Evolutionary conservation across 2,329 filamentous ascomycete species (phyloP).

Genomic region (Capronia epimyces): DNA sequence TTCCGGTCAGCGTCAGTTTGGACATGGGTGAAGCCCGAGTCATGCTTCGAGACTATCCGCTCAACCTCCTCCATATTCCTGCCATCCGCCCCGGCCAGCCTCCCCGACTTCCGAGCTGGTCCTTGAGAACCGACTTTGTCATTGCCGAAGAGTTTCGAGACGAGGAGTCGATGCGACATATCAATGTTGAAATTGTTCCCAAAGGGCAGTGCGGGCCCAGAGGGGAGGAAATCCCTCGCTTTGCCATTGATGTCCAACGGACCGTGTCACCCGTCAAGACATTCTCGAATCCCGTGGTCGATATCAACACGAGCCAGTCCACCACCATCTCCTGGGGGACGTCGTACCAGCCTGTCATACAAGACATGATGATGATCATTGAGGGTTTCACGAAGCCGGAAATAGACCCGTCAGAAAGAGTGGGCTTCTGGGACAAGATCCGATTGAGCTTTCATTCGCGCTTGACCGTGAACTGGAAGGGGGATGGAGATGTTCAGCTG

Average conservation of each 20-base stretch:
- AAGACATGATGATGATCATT: constrained; percentile 99
- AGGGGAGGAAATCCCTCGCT: constrained; percentile 57
- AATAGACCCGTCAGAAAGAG: constrained; percentile 83
- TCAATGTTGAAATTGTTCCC: constrained; percentile 79
- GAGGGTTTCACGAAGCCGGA: constrained; percentile 97
- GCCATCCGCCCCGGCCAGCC: constrained; percentile 74
- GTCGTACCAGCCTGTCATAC: constrained; percentile 93
- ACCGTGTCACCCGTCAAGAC: constrained; percentile 95
- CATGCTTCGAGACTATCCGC: constrained; percentile 85
- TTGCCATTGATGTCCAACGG: constrained; percentile 77
- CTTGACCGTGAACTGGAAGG: constrained; percentile 84
- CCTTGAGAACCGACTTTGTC: constrained; percentile 84
- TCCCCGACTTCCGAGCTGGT: constrained; percentile 71
- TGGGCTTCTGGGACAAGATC: constrained; percentile 99
- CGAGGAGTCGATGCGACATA: constrained; percentile 69
- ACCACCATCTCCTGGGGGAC: constrained; percentile 96
- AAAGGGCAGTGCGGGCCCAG: constrained; percentile 53
- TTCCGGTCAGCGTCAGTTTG: constrained; percentile 84
- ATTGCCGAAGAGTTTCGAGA: constrained; percentile 90
- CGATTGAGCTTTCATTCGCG: constrained; percentile 89
- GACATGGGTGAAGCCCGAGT: constrained; percentile 85
- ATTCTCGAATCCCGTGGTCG: constrained; percentile 84
- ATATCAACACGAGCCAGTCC: constrained; percentile 87
- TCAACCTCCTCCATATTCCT: constrained; percentile 87
- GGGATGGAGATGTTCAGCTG: constrained; percentile 90